Evolutionary conservation across 805 yeast species (phyloP).

Genomic region (Ogataea allantospora): DNA sequence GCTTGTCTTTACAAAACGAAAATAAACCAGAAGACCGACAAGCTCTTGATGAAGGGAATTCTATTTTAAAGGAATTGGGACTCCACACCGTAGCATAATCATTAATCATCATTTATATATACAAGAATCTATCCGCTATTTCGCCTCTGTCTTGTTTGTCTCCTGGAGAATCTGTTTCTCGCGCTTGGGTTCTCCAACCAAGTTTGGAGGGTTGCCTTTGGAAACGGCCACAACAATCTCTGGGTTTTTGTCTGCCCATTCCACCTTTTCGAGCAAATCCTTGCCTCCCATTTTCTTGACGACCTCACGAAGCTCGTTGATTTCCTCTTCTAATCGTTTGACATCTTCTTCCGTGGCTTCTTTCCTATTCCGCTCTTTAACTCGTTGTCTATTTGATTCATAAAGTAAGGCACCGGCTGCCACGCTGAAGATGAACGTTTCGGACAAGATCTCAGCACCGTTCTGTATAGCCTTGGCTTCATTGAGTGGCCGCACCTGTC

Average conservation of each 20-base stretch:
- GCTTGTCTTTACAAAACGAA: slow-evolving; percentile 1
- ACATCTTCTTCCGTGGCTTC: slow-evolving; percentile 75
- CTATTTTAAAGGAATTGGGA: slow-evolving; percentile 9
- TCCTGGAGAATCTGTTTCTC: slow-evolving; percentile 5
- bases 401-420: slow-evolving; percentile 74
- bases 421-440: slow-evolving; percentile 71
- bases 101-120: slow-evolving; percentile 1
- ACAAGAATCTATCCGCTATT: slow-evolving; percentile 1
- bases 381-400: slow-evolving; percentile 66
- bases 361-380: slow-evolving; percentile 59
- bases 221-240: slow-evolving; percentile 10
- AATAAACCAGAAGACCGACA: slow-evolving; percentile 2
- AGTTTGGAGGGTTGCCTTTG: slow-evolving; percentile 9
- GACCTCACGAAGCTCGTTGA: slow-evolving; percentile 53
- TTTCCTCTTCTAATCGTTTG: slow-evolving; percentile 64
- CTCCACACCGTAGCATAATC: not conserved
- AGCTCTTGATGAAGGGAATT: slow-evolving; percentile 9
- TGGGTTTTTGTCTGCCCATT: slow-evolving; percentile 2
- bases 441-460: slow-evolving; percentile 79
- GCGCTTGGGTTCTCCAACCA: slow-evolving; percentile 7
- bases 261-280: slow-evolving; percentile 13
- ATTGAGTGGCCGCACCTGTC: slow-evolving; percentile 71
- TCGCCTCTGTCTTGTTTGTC: not conserved
- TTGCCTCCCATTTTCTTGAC: slow-evolving; percentile 37
- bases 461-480: slow-evolving; percentile 79